These are phyloP conservation scores for Salix exigua DNA, from an alignment of 345 rosid genomes.

Conservation along the genomic window DNA sequence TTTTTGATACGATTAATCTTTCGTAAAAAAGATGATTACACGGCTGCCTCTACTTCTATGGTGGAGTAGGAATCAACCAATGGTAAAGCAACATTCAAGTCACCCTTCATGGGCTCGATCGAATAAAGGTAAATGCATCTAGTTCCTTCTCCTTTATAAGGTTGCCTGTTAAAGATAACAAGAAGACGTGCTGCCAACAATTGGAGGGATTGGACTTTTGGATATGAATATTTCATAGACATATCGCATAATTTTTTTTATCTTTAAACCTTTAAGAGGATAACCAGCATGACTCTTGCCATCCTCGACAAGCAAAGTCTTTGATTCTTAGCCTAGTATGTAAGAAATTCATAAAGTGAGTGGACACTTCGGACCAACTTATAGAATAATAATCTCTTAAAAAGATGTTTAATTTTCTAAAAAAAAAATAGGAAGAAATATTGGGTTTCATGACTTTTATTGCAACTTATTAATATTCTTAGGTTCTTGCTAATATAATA, in stretches of 20 bases:
- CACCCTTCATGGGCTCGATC: neutral
- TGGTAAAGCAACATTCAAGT: neutral
- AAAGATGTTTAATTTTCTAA: neutral
- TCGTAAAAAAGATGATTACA: neutral
- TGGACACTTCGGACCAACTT: neutral
- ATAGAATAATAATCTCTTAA: neutral
- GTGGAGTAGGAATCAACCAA: neutral
- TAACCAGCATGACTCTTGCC: neutral
- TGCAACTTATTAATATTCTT: no score
- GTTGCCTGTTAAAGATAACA: neutral
- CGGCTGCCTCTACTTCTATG: neutral
- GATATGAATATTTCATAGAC: neutral
- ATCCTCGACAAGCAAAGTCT: neutral
- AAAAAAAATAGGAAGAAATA: no score
- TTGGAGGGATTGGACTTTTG: neutral
- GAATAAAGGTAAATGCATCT: neutral
- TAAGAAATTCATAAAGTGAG: neutral
- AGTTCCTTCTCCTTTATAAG: neutral
- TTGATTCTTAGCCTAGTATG: neutral
- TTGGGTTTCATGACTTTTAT: neutral
- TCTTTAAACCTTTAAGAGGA: neutral
- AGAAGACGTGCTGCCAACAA: neutral
- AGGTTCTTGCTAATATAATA: neutral
- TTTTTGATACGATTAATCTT: neutral
- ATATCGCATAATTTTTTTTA: neutral